Evolutionary conservation across 345 rosid species (phyloP).

Genomic region (Salix suchowensis): DNA sequence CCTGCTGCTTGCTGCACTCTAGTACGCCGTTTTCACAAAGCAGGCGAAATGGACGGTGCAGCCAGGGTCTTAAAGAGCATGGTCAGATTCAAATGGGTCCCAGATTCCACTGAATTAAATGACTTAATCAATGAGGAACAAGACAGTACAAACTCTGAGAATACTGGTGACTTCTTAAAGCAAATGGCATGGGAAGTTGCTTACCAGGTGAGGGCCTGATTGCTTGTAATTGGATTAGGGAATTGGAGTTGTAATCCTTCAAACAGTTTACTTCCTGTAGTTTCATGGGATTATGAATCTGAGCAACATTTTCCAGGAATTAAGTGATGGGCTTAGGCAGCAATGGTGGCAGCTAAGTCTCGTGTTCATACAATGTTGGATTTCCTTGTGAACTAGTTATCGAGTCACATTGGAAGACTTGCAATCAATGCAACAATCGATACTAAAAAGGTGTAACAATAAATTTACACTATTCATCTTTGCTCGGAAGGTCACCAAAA

Average conservation of each 20-base stretch:
- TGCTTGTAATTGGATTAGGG: conserved; percentile 9
- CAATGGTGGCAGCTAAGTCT: background rate
- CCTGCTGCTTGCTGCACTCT: conserved; percentile 42
- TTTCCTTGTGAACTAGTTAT: background rate
- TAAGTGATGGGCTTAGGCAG: background rate
- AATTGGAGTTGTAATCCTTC: background rate
- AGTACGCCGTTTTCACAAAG: conserved; percentile 41
- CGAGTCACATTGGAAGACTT: background rate
- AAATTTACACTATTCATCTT: background rate
- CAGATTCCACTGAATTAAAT: conserved; percentile 34
- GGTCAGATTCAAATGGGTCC: conserved; percentile 46
- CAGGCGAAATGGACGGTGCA: conserved; percentile 44
- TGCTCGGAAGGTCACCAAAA: background rate
- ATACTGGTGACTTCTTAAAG: conserved; percentile 12
- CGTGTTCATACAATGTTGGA: background rate
- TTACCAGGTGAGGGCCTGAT: conserved; percentile 11
- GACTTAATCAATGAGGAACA: conserved; percentile 20
- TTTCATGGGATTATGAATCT: background rate
- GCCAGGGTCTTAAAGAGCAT: conserved; percentile 45
- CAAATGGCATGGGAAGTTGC: conserved; percentile 18
- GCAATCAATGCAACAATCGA: background rate
- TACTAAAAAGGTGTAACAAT: conserved; percentile 1
- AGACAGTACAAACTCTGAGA: conserved; percentile 10
- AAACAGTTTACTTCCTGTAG: background rate
- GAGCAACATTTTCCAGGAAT: background rate